Evolutionary conservation across 495 filamentous ascomycete species (phyloP).

Genomic region (Cladorrhinum samala): DNA sequence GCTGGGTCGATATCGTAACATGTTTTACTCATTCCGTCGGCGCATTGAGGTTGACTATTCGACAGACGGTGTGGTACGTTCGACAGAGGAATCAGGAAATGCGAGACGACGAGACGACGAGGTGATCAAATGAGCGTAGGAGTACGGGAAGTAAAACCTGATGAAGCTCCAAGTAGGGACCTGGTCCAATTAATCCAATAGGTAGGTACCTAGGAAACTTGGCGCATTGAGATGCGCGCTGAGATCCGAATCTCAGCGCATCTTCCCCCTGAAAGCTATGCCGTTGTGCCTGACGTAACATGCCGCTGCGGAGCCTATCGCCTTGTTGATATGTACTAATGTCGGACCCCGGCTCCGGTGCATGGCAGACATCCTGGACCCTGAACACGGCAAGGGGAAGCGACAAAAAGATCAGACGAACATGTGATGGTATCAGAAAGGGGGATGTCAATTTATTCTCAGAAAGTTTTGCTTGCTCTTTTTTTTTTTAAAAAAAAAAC

Average conservation of each 20-base stretch:
- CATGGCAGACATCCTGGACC: not conserved
- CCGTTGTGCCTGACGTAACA: constrained; percentile 9
- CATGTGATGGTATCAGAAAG: too few relatives aligned
- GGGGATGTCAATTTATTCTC: too few relatives aligned
- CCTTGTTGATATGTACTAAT: not conserved
- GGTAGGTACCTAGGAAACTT: too few relatives aligned
- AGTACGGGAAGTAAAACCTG: too few relatives aligned
- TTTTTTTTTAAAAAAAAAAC: too few relatives aligned
- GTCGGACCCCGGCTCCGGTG: not conserved
- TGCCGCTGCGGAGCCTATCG: constrained; percentile 6
- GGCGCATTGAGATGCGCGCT: constrained; percentile 1
- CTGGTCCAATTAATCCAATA: not conserved
- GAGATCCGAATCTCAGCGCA: not conserved
- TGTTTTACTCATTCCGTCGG: constrained; percentile 18
- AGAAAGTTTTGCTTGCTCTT: too few relatives aligned
- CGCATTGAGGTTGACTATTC: not conserved
- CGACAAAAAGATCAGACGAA: not conserved
- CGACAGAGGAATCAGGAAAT: too few relatives aligned
- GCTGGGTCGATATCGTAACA: constrained; percentile 35
- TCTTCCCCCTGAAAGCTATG: not conserved
- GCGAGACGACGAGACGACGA: too few relatives aligned
- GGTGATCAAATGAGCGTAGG: too few relatives aligned
- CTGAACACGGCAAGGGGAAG: not conserved
- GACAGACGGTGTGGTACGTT: not conserved
- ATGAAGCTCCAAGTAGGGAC: too few relatives aligned